Evolutionary conservation across 2,329 filamentous ascomycete genomes (phyloP).

Genomic region (Aspergillus brasiliensis): DNA sequence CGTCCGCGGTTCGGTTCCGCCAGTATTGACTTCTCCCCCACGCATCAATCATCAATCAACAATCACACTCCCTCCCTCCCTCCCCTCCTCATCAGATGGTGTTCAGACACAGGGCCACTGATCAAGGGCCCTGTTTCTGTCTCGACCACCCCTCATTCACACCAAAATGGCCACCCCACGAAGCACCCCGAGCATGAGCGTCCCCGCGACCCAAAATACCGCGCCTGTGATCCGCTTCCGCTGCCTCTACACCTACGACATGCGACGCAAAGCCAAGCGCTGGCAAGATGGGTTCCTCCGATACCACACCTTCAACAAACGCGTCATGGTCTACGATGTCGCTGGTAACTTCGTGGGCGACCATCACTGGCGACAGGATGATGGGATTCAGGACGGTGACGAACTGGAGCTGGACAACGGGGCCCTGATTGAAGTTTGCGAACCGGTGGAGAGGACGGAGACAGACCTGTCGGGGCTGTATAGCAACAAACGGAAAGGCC

Average conservation of each 20-base stretch:
- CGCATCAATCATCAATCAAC: no score
- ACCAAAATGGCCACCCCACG: conserved; percentile 19
- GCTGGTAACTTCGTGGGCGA: conserved; percentile 80
- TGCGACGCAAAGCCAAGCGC: conserved; percentile 82
- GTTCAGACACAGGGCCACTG: conserved; percentile 12
- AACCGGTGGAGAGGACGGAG: conserved; percentile 70
- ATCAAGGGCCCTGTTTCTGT: conserved; percentile 11
- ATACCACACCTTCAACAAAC: conserved; percentile 88
- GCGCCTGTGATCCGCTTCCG: conserved; percentile 78
- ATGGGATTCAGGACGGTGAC: conserved; percentile 75
- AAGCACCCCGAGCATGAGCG: conserved; percentile 34
- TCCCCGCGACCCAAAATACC: conserved; percentile 60
- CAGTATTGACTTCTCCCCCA: neutral
- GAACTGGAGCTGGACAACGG: conserved; percentile 77
- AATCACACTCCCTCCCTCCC: neutral
- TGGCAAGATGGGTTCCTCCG: conserved; percentile 92
- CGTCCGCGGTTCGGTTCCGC: neutral
- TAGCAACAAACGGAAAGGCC: conserved; percentile 67
- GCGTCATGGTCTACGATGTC: conserved; percentile 87
- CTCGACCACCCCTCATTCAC: conserved; percentile 16
- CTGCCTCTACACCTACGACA: conserved; percentile 84
- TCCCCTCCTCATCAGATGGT: conserved; percentile 15
- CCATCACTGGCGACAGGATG: conserved; percentile 73
- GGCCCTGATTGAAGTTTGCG: conserved; percentile 77
- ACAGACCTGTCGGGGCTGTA: conserved; percentile 78